Percentiles rank a stretch among this genome's conserved stretches.
These are phyloP conservation scores for Sporothrix brunneoviolacea DNA, from an alignment of 2,329 filamentous ascomycete genomes.

Conservation along the genomic window DNA sequence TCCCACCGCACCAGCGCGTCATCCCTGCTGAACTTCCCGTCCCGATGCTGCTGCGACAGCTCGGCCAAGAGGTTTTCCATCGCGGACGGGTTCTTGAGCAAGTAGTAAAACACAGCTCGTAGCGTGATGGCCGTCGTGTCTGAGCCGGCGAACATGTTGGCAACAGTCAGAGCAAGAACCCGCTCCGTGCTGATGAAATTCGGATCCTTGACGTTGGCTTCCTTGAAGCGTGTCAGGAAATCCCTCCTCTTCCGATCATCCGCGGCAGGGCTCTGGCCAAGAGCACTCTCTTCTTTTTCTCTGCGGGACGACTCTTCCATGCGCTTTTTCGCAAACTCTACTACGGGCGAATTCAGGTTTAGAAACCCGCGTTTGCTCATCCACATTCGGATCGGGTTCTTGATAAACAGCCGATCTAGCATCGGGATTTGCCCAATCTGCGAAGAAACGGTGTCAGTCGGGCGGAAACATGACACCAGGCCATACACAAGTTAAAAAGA, in stretches of 20 bases:
- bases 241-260: too few relatives aligned
- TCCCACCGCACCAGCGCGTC: conserved; percentile 38
- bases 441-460: neutral
- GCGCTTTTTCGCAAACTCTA: too few relatives aligned
- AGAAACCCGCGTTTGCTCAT: neutral
- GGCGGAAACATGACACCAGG: too few relatives aligned
- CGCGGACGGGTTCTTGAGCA: conserved; percentile 46
- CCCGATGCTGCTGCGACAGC: conserved; percentile 28
- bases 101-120: conserved; percentile 53
- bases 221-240: conserved; percentile 34
- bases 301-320: too few relatives aligned
- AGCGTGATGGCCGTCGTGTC: conserved; percentile 60
- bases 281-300: too few relatives aligned
- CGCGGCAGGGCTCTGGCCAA: too few relatives aligned
- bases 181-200: conserved; percentile 42
- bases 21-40: neutral
- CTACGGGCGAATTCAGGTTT: neutral
- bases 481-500: too few relatives aligned
- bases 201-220: conserved; percentile 46
- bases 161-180: neutral
- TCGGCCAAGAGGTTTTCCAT: conserved; percentile 46
- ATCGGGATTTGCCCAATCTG: conserved; percentile 14
- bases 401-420: conserved; percentile 18
- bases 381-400: conserved; percentile 10
- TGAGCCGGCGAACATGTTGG: conserved; percentile 37